Evolutionary conservation across 2,329 filamentous ascomycete genomes (phyloP).

Genomic region (Ambrosiella beaveri): DNA sequence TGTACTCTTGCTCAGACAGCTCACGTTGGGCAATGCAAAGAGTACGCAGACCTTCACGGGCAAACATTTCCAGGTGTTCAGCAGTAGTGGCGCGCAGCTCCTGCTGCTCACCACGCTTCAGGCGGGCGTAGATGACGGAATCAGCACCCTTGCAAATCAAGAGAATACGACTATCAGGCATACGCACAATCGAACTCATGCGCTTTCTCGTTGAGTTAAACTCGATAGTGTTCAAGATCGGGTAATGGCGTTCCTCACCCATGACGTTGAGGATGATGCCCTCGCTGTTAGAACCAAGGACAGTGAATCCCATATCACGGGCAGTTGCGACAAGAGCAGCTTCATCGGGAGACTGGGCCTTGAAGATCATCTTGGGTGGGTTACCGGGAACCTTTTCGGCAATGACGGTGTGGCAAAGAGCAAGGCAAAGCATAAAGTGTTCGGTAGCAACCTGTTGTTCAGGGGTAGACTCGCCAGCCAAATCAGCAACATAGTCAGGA

Average conservation of each 20-base stretch:
- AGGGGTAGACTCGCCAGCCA: constrained; percentile 57
- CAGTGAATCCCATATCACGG: constrained; percentile 86
- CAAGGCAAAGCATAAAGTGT: constrained; percentile 85
- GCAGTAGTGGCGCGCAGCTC: constrained; percentile 72
- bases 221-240: constrained; percentile 83
- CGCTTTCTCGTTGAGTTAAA: constrained; percentile 90
- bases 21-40: constrained; percentile 81
- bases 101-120: constrained; percentile 69
- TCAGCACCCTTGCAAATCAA: constrained; percentile 97
- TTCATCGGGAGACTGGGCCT: constrained; percentile 93
- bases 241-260: constrained; percentile 71
- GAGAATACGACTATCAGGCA: constrained; percentile 79
- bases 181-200: constrained; percentile 92
- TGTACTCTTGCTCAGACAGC: constrained; percentile 67
- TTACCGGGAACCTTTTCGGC: constrained; percentile 82
- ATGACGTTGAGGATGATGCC: constrained; percentile 74
- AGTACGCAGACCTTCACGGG: constrained; percentile 82
- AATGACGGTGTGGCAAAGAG: constrained; percentile 93
- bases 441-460: constrained; percentile 65
- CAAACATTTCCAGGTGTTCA: constrained; percentile 93
- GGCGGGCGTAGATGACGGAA: constrained; percentile 85
- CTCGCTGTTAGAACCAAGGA: constrained; percentile 62
- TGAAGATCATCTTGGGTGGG: constrained; percentile 80
- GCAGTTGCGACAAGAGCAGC: constrained; percentile 87
- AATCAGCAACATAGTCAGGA: constrained; percentile 70